phyloP scores from a whole-genome alignment of 2,329 filamentous ascomycete species.

The Huntiella decipiens region DNA sequence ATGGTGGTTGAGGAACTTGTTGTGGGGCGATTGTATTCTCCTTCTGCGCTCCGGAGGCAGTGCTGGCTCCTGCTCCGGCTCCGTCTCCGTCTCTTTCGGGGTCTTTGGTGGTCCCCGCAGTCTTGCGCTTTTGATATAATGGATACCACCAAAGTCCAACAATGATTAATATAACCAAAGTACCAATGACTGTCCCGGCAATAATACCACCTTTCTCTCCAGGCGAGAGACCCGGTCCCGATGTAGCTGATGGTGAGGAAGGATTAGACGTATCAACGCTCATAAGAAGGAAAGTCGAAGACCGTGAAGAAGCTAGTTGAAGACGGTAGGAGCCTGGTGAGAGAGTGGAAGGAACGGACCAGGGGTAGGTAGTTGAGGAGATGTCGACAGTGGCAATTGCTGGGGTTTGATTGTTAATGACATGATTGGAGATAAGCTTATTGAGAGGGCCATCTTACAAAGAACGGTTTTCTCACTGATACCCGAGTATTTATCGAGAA shows the following conservation, averaged over 20 bases:
- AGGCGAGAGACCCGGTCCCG: neutral
- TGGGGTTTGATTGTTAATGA: neutral
- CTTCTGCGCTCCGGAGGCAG: neutral
- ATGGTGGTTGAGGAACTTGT: neutral
- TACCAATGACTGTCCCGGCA: conserved; percentile 5
- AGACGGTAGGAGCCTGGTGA: conserved; percentile 8
- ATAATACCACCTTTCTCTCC: conserved; percentile 7
- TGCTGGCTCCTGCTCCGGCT: neutral
- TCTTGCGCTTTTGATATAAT: neutral
- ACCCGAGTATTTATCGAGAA: neutral
- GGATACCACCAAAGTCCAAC: conserved; percentile 1
- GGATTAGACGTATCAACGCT: conserved; percentile 3
- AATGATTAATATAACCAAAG: neutral
- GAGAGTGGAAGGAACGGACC: conserved; percentile 7
- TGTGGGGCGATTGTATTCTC: neutral
- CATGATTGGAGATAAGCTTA: neutral
- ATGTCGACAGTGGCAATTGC: conserved; percentile 3
- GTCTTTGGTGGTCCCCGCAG: neutral
- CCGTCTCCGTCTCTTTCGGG: neutral
- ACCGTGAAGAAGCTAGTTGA: conserved; percentile 6
- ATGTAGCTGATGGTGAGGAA: neutral
- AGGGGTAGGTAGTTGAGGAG: conserved; percentile 3
- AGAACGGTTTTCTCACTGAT: neutral
- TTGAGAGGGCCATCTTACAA: neutral
- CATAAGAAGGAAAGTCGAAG: neutral